Base-by-base conservation (phyloP, 2,329 filamentous ascomycete genomes). In the Colletotrichum echinochloae region DNA sequence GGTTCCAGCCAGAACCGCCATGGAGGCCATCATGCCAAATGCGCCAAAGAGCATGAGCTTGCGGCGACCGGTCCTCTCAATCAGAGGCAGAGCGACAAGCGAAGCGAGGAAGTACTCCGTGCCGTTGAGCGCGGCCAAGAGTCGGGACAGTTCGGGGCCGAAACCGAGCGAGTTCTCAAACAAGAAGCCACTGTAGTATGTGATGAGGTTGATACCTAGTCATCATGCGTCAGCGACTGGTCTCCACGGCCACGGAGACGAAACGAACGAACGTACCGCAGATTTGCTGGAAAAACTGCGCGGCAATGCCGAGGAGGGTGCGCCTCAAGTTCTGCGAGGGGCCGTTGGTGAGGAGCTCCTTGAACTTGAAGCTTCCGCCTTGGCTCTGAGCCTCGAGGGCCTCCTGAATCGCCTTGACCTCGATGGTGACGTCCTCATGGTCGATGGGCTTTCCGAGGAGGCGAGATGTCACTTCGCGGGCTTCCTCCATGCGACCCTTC, bases 241-340 rank as follows among this genome's bases (percentile, higher is more conserved):
- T 5, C 7, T 20, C 18, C 12, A 7, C 14, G 7, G 4, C 5
- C 5, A 23, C 2, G 9, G 26, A 44, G 20, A 30, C 2, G 33
- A n/a, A n/a, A 30, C 2, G 20, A 26, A 20, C 1, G 6, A n/a
- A 56, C 28, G 18, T 46, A 64, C 61, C 61, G 48, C 66, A 70
- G 16, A 72, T 64, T 33, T 77, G 76, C 46, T 78, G 76, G 64
- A 77, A 77, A 65, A 77, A 76, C n/a, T 78, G 76, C 0, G 73
- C 74, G 0, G 71, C 72, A 11, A 77, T 70, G 3, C 75, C 76
- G 8, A 77, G 74, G 63, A 91, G 73, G 84, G 91, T 89, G 41
- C 90, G 85, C 9, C 89, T 86, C 80, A 90, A 87, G 75, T 91
- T 89, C 79, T 92, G 89, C 0, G 88, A 90, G 80, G 89, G 90